phyloP scores from a whole-genome alignment of 768 basidiomycete genomes.

The Termitomyces sp. region DNA sequence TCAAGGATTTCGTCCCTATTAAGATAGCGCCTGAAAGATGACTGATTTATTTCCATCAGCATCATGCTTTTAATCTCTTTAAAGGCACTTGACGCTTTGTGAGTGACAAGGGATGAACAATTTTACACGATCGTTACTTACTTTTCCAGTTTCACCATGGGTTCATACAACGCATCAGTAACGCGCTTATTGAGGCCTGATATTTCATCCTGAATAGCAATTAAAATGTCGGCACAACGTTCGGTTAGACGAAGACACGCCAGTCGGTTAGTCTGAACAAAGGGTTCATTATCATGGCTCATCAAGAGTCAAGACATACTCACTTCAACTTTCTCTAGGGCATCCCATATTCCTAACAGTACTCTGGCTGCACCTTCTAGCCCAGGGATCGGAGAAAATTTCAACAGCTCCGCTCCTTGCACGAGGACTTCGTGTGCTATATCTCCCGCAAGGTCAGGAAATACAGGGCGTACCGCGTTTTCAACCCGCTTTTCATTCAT shows the following conservation, averaged over 20 bases:
- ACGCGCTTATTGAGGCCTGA: slow-evolving; percentile 46
- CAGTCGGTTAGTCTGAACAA: slow-evolving; percentile 56
- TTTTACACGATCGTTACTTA: slow-evolving; percentile 20
- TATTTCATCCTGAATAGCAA: slow-evolving; percentile 57
- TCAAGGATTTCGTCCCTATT: slow-evolving; percentile 61
- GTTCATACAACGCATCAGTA: slow-evolving; percentile 39
- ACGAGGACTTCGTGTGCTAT: slow-evolving; percentile 32
- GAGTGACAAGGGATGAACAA: neutral
- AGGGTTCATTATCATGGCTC: neutral
- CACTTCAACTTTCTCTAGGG: slow-evolving; percentile 55
- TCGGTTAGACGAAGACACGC: slow-evolving; percentile 67
- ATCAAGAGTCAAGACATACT: slow-evolving; percentile 14
- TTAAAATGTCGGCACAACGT: slow-evolving; percentile 62
- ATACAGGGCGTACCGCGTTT: slow-evolving; percentile 24
- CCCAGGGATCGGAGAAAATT: slow-evolving; percentile 46
- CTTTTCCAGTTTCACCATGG: slow-evolving; percentile 47
- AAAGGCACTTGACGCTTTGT: slow-evolving; percentile 29
- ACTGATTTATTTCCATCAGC: slow-evolving; percentile 50
- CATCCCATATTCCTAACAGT: slow-evolving; percentile 59
- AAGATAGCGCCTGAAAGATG: slow-evolving; percentile 72
- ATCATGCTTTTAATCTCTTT: slow-evolving; percentile 42
- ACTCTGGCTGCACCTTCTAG: slow-evolving; percentile 45
- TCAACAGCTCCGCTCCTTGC: slow-evolving; percentile 30
- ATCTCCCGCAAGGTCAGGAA: slow-evolving; percentile 27
- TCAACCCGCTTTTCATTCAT: slow-evolving; percentile 23